Evolutionary conservation across 441 rosid species (phyloP), one percentile per base, ranked within the genome.

Genomic region (Geranium incanum): DNA sequence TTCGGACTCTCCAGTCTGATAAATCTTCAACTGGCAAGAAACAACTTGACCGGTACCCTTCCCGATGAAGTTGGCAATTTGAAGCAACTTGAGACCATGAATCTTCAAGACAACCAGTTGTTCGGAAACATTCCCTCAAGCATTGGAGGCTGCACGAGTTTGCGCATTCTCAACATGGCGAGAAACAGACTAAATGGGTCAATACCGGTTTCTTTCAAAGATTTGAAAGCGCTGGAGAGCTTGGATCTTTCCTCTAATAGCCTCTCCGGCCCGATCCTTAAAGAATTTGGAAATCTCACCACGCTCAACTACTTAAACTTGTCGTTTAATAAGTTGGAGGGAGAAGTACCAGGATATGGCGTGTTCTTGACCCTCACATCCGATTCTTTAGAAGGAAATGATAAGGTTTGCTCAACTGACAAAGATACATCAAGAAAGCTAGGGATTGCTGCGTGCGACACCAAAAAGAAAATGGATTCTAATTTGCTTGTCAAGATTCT

Each of bases 181-280:
- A 37, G 69, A 48, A 79, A 79, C 70, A 68, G 71, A 8, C 4
- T 79, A 16, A 57, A 39, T 8, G 76, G 82, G 2, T 64, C 60
- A 28, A 79, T 79, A 0, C 80, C 82, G 1, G 0, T 1, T 23
- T 68, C 75, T 3, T 6, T 74, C 16, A 69, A 72, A 28, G 69
- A 71, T 0, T 28, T 79, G 55, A n/a, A 23, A 0, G 38, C 67
- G 8, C 50, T 79, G 3, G 74, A 1, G 52, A 66, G 39, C 65
- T 55, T 80, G 48, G 78, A 80, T 67, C 75, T 80, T 70, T 77
- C 78, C 60, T 68, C 52, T 28, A 77, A 80, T 68, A 69, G 68
- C 39, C 70, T 80, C 28, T 48, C 71, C 0, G 78, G 78, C 3
- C 4, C 18, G 67, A 70, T 80, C 36, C 83, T 78, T 0, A 9